These are phyloP conservation scores for Pichia sp. DNA, from an alignment of 1,139 yeast genomes.

Conservation along the genomic window DNA sequence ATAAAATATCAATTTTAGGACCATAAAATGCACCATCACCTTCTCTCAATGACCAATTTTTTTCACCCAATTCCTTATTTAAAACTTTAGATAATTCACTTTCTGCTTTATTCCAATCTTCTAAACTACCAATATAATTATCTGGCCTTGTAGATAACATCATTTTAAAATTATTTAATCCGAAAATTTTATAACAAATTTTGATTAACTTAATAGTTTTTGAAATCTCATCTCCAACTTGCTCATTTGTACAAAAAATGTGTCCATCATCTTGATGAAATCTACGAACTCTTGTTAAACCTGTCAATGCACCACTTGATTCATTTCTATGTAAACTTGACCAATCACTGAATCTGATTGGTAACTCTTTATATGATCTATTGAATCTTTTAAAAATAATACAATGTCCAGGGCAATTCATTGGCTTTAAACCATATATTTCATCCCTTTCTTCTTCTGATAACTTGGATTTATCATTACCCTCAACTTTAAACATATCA, in stretches of 20 bases:
- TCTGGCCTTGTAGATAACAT: slow-evolving; percentile 93
- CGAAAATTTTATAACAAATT: slow-evolving; percentile 75
- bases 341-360: slow-evolving; percentile 94
- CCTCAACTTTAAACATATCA: slow-evolving; percentile 82
- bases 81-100: slow-evolving; percentile 65
- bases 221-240: slow-evolving; percentile 75
- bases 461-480: slow-evolving; percentile 33
- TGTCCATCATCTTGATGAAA: slow-evolving; percentile 99
- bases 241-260: slow-evolving; percentile 87
- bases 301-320: slow-evolving; percentile 83
- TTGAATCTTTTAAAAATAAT: slow-evolving; percentile 79
- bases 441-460: slow-evolving; percentile 23
- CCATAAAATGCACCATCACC: slow-evolving; percentile 99
- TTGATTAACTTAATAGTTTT: slow-evolving; percentile 75
- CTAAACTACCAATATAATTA: slow-evolving; percentile 76
- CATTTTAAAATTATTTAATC: slow-evolving; percentile 74
- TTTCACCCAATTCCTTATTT: slow-evolving; percentile 59
- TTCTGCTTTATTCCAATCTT: slow-evolving; percentile 89
- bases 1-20: slow-evolving; percentile 93
- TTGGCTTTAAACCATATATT: slow-evolving; percentile 81
- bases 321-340: slow-evolving; percentile 95
- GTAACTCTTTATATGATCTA: slow-evolving; percentile 89
- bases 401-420: slow-evolving; percentile 99
- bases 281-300: slow-evolving; percentile 92
- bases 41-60: slow-evolving; percentile 79